Evolutionary conservation across 345 rosid species (phyloP).

Genomic region (Ceriops zippeliana): DNA sequence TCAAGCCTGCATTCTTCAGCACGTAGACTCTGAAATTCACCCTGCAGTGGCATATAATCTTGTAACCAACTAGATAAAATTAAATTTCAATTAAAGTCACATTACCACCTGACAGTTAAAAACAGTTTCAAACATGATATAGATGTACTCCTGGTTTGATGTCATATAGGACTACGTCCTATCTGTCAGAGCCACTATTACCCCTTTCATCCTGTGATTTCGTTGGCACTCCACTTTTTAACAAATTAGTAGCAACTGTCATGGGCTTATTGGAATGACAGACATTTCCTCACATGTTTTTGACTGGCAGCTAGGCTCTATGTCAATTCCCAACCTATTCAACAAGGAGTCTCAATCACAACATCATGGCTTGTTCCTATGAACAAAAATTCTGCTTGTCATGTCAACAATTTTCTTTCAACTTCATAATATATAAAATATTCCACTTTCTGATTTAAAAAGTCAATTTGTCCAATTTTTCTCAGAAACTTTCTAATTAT

Average conservation of each 20-base stretch:
- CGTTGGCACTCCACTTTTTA: no score
- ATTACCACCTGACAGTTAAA: background rate
- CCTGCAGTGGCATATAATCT: conserved; percentile 31
- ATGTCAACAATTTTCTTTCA: no score
- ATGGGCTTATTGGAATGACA: no score
- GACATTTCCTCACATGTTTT: background rate
- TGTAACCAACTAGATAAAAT: background rate
- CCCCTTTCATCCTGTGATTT: no score
- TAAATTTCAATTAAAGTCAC: background rate
- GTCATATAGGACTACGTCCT: background rate
- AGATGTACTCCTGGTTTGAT: background rate
- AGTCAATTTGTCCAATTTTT: no score
- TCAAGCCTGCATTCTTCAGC: conserved; percentile 53
- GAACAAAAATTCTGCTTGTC: no score
- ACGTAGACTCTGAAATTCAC: conserved; percentile 47
- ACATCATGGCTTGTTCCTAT: background rate
- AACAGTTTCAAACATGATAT: background rate
- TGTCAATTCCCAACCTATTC: conserved; percentile 1
- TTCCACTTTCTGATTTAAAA: no score
- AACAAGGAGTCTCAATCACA: background rate
- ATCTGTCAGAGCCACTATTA: background rate
- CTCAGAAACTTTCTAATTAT: no score
- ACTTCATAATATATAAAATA: no score
- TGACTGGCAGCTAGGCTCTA: background rate
- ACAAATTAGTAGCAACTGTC: no score